Percentiles rank a stretch among this genome's conserved stretches.
phyloP scores from a whole-genome alignment of 192 early-diverging fungal species.

The Fimicolochytrium jonesii region DNA sequence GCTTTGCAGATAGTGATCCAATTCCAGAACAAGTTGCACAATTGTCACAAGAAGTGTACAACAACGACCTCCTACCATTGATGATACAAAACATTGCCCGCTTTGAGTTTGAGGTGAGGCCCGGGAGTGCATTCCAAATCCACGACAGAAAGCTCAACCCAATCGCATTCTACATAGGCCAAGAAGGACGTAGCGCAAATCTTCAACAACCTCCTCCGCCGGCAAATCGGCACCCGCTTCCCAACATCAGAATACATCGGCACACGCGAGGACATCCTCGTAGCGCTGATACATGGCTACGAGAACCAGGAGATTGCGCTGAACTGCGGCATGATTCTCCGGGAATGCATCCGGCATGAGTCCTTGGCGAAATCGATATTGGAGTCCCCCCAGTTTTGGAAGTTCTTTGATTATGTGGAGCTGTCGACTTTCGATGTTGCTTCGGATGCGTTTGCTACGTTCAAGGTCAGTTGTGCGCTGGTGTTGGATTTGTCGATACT shows the following conservation, averaged over 20 bases:
- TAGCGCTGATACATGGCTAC: slow-evolving; percentile 82
- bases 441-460: slow-evolving; percentile 96
- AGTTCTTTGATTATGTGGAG: slow-evolving; percentile 95
- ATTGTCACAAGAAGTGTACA: slow-evolving; percentile 94
- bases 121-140: not conserved
- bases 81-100: slow-evolving; percentile 84
- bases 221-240: slow-evolving; percentile 90
- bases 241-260: slow-evolving; percentile 96
- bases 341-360: slow-evolving; percentile 96
- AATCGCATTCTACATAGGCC: slow-evolving; percentile 45
- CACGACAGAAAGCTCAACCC: slow-evolving; percentile 4
- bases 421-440: slow-evolving; percentile 97
- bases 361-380: slow-evolving; percentile 80
- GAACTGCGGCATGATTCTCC: slow-evolving; percentile 95
- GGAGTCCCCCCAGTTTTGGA: slow-evolving; percentile 82
- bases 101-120: slow-evolving; percentile 80
- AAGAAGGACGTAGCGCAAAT: slow-evolving; percentile 98
- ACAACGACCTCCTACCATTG: slow-evolving; percentile 81
- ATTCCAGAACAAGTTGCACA: slow-evolving; percentile 88
- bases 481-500: not conserved
- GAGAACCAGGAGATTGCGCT: slow-evolving; percentile 93
- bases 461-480: slow-evolving; percentile 60
- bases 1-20: slow-evolving; percentile 68
- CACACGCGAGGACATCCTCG: slow-evolving; percentile 77
- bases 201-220: slow-evolving; percentile 92